Base-by-base conservation (phyloP, 2,329 filamentous ascomycete species). In the Endoconidiophora laricicola region DNA sequence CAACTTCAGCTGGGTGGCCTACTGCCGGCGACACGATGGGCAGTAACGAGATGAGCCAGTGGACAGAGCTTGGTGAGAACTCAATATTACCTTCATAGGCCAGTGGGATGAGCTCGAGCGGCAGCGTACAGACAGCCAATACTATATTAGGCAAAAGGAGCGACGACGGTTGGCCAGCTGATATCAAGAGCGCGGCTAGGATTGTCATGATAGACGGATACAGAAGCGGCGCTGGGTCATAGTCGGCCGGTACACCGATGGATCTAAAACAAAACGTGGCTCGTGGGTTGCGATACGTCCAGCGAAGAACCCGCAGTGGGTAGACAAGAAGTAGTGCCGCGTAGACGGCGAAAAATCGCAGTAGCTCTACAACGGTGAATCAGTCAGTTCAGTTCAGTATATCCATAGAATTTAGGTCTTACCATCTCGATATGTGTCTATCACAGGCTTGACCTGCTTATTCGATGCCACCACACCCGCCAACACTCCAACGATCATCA, bases 191-290 rank as follows among this genome's bases (percentile, higher is more conserved):
- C 1, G 87, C 79, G 24, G 91, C 81, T 43, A 88, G 71, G 14
- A 88, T 65, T 1, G 88, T 86, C 26, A 94, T 71, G 2, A 80
- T 65, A 4, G 82, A 74, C 16, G 90, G 90, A 61, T 95, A 96
- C 52, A 95, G 65, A n/a, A 94, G 71, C 9, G 88, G 86, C 5
- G 90, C 90, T 2, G 87, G 88, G 60, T 96, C 90, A 63, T 95
- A 94, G n/a, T 76, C 72, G 3, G 78, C 67, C 0, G 87, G 86
- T 37, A 94, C 68, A 26, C 61, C 60, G 36, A 80, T 58, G 1
- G 69, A 53, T 20, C 37, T 66, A 26, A 69, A 56, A 52, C 55
- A 57, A 24, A 55, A 62, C n/a, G 63, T 62, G 2, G 69, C 63
- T 3, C 56, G 61, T 16, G 63, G 61, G 22, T 65, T 63, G 18